These are phyloP conservation scores for Puccinia hordei DNA, from an alignment of 1,284 basidiomycete species.

Conservation along the genomic window DNA sequence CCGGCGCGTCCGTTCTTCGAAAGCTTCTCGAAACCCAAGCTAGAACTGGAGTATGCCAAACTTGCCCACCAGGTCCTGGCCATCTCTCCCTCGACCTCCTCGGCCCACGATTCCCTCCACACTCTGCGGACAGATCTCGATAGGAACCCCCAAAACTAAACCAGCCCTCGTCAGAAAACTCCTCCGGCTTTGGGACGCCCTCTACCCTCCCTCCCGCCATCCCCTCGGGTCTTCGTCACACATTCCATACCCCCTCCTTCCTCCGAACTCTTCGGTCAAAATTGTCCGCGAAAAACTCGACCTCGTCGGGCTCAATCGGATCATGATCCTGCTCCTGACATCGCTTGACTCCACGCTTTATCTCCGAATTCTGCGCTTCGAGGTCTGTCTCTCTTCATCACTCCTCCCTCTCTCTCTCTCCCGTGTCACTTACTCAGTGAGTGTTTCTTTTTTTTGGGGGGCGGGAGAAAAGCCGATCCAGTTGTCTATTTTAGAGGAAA, in stretches of 20 bases:
- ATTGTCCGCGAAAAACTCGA: slow-evolving; percentile 24
- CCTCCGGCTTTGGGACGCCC: slow-evolving; percentile 20
- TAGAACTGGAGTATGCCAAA: not conserved
- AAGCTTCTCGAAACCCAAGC: slow-evolving; percentile 3
- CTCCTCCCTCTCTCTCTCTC: not conserved
- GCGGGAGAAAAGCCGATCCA: slow-evolving; percentile 42
- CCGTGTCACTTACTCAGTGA: not conserved
- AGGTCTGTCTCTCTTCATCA: slow-evolving; percentile 12
- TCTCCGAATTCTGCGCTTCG: slow-evolving; percentile 36
- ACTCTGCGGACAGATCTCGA: too few relatives aligned
- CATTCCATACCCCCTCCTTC: too few relatives aligned
- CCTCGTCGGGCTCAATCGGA: not conserved
- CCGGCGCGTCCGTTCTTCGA: slow-evolving; percentile 2
- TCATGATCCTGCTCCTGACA: slow-evolving; percentile 9
- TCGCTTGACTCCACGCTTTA: slow-evolving; percentile 20
- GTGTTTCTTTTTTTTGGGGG: too few relatives aligned
- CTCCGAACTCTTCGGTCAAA: slow-evolving; percentile 6
- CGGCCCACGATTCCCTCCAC: not conserved
- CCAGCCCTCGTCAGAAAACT: slow-evolving; percentile 13
- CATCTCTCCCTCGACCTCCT: not conserved
- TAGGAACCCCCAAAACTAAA: slow-evolving; percentile 34
- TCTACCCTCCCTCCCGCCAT: not conserved
- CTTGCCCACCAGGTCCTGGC: not conserved
- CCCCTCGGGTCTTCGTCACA: not conserved
- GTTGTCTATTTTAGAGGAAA: slow-evolving; percentile 27